Percentiles rank a stretch among this genome's conserved stretches.
phyloP scores from a whole-genome alignment of 768 basidiomycete species.

The Suillus bovinus region DNA sequence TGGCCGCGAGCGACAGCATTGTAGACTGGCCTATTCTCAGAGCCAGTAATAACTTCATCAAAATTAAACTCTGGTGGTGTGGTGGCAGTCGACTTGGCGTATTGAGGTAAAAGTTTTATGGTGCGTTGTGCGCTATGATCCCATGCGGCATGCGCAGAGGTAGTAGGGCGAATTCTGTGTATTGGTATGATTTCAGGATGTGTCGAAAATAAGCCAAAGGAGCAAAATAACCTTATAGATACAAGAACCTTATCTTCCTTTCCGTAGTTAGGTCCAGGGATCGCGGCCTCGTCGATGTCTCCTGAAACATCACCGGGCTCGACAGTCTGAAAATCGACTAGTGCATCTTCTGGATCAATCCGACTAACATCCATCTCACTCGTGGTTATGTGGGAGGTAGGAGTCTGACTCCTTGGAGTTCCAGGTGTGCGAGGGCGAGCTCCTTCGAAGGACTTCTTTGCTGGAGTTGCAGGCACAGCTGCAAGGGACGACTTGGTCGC shows the following conservation, averaged over 20 bases:
- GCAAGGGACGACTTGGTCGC: constrained; percentile 37
- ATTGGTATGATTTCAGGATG: constrained; percentile 5
- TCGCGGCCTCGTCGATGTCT: constrained; percentile 61
- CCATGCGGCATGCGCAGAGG: constrained; percentile 54
- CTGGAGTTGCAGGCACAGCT: constrained; percentile 56
- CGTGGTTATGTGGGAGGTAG: constrained; percentile 41
- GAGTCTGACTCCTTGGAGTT: constrained; percentile 54
- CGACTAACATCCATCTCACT: constrained; percentile 79
- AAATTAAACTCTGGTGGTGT: constrained; percentile 59
- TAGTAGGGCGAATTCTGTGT: constrained; percentile 63
- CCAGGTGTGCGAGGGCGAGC: constrained; percentile 54
- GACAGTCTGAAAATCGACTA: constrained; percentile 74
- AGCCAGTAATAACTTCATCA: constrained; percentile 76
- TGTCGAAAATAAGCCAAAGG: constrained; percentile 9
- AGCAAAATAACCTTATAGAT: constrained; percentile 59
- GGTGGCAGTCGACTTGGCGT: constrained; percentile 46
- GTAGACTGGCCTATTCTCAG: constrained; percentile 80
- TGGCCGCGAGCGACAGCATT: constrained; percentile 74
- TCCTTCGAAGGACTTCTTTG: constrained; percentile 38
- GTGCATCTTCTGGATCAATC: constrained; percentile 71
- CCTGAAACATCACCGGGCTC: constrained; percentile 69
- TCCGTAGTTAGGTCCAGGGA: constrained; percentile 52
- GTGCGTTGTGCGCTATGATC: constrained; percentile 42
- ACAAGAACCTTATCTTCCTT: constrained; percentile 86
- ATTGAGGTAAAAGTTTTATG: constrained; percentile 62